These are phyloP conservation scores for Coprinellus micaceus DNA, from an alignment of 768 basidiomycete genomes.

Conservation along the genomic window DNA sequence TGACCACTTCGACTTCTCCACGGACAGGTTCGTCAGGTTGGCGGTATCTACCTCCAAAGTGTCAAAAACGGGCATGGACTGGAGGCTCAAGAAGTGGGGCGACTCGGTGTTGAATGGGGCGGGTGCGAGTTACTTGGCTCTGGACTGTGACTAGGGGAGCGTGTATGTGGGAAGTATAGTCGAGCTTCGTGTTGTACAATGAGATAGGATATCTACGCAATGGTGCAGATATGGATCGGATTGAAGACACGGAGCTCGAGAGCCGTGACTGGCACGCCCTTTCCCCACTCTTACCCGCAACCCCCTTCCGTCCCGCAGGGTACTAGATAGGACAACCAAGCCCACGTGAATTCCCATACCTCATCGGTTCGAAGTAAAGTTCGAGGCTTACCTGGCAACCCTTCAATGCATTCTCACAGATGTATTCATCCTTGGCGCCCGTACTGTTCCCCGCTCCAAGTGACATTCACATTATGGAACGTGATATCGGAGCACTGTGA, in stretches of 20 bases:
- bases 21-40: background rate
- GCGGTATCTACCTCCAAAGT: background rate
- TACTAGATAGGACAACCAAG: too few species aligned
- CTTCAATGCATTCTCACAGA: constrained; percentile 47
- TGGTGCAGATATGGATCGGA: too few species aligned
- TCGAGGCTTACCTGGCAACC: constrained; percentile 33
- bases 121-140: background rate
- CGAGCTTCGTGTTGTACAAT: too few species aligned
- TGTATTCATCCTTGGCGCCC: constrained; percentile 24
- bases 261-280: too few species aligned
- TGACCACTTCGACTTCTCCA: background rate
- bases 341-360: too few species aligned
- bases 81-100: constrained; percentile 1
- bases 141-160: background rate
- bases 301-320: too few species aligned
- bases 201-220: too few species aligned
- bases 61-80: constrained; percentile 1
- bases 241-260: too few species aligned
- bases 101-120: background rate
- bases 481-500: constrained; percentile 43
- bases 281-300: too few species aligned
- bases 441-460: constrained; percentile 33
- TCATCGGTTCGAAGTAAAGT: too few species aligned
- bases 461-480: constrained; percentile 39
- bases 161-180: too few species aligned